Evolutionary conservation across 139 green algal species (phyloP), one percentile per base, ranked within the genome.

Genomic region (Microglena sp.): DNA sequence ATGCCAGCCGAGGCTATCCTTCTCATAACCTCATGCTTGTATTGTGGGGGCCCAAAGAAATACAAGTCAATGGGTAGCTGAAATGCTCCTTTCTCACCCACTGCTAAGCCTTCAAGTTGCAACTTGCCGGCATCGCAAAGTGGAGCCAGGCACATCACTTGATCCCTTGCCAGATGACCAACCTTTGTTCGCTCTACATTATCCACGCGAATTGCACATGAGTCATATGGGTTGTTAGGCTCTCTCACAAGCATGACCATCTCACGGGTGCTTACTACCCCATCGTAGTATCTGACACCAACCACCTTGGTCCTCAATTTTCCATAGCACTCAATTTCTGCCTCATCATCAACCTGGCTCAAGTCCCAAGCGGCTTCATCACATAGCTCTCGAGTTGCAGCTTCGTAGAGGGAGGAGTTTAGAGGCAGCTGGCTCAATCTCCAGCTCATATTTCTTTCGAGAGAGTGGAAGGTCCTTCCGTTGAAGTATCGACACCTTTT

Each of bases 191-290:
- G 29, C 26, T 21, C 15, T 43, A 33, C 5, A 32, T 18, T 18
- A 8, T 34, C 24, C 1, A 40, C 1, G 8, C 7, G 0, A 33
- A 40, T 57, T 60, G 8, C 71, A 77, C 80, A 83, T 36, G 33
- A 8, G 31, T 89, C 83, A 50, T 89, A 86, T 0, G 70, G 69
- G 61, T 89, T 89, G 24, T 78, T 11, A 0, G 78, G 82, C 65
- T 89, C 81, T 0, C 83, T 56, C 0, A 71, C 46, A 15, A 89
- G 73, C 28, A 62, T 54, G 1, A 89, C 81, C 72, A 83, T 83
- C 78, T 84, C 57, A 61, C 15, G 11, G 15, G 36, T 40, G 35
- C 60, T 68, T 5, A 58, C 68, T 22, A 53, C 29, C 0, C 68
- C 68, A 6, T 50, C 40, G 36, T 74, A 74, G 21, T 74, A 74